phyloP scores from a whole-genome alignment of 306 rosid genomes.

The Rubus idaeus region DNA sequence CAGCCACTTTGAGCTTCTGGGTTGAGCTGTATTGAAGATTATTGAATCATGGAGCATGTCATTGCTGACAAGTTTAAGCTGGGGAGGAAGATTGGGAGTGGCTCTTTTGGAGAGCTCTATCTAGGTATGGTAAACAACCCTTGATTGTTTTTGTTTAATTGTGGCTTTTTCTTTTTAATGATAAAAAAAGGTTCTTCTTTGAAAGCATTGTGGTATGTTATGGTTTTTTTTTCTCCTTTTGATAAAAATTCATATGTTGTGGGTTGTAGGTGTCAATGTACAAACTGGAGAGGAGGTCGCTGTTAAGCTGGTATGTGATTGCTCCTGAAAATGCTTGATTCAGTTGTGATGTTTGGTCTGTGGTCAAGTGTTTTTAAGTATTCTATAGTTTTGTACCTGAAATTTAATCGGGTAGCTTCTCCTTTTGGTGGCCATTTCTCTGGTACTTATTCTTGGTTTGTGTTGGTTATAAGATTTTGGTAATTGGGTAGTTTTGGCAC shows the following conservation, averaged over 20 bases:
- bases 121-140: slow-evolving; percentile 44
- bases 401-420: neutral
- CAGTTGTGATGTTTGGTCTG: slow-evolving; percentile 18
- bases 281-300: slow-evolving; percentile 99
- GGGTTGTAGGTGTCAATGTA: slow-evolving; percentile 68
- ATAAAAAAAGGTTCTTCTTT: neutral
- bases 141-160: neutral
- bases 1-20: slow-evolving; percentile 32
- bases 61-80: slow-evolving; percentile 88
- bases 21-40: slow-evolving; percentile 36
- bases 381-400: neutral
- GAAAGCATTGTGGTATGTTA: slow-evolving; percentile 3
- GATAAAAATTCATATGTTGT: slow-evolving; percentile 24
- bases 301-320: slow-evolving; percentile 85
- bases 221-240: slow-evolving; percentile 12
- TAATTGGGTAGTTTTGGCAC: neutral
- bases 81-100: slow-evolving; percentile 99
- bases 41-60: slow-evolving; percentile 85
- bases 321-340: slow-evolving; percentile 1
- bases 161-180: slow-evolving; percentile 2
- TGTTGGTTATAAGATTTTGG: neutral
- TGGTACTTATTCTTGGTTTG: neutral
- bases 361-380: slow-evolving; percentile 16
- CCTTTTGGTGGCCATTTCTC: neutral
- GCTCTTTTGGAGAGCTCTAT: slow-evolving; percentile 99